phyloP scores from a whole-genome alignment of 2,329 filamentous ascomycete species.

The Cyphellophora attinorum region DNA sequence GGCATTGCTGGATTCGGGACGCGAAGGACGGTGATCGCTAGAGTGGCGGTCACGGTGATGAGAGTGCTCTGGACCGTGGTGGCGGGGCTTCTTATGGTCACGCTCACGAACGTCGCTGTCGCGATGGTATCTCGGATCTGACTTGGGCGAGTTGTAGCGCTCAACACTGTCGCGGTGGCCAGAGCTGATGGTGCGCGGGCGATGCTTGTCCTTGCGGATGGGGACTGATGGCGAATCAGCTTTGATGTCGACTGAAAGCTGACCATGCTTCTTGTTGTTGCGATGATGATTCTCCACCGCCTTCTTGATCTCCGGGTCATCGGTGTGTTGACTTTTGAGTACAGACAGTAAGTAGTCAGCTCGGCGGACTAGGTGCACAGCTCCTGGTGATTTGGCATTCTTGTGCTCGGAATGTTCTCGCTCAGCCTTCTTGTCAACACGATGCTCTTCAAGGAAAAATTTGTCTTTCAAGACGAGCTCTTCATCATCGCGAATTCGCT shows the following conservation, averaged over 20 bases:
- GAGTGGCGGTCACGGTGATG: slow-evolving; percentile 19
- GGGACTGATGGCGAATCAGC: slow-evolving; percentile 33
- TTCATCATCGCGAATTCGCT: slow-evolving; percentile 81
- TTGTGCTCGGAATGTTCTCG: slow-evolving; percentile 61
- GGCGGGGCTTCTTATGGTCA: slow-evolving; percentile 15
- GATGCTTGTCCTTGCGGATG: slow-evolving; percentile 34
- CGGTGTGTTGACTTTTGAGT: slow-evolving; percentile 73
- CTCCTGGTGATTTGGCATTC: slow-evolving; percentile 73
- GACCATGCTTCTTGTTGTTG: slow-evolving; percentile 60
- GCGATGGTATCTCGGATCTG: slow-evolving; percentile 27
- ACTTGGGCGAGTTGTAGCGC: slow-evolving; percentile 30
- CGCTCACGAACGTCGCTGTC: slow-evolving; percentile 18
- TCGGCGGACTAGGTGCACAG: slow-evolving; percentile 88
- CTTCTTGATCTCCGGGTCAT: slow-evolving; percentile 59
- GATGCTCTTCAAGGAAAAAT: slow-evolving; percentile 92
- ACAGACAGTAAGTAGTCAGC: slow-evolving; percentile 95
- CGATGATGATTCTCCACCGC: slow-evolving; percentile 88
- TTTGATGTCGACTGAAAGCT: slow-evolving; percentile 26
- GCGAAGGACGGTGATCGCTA: slow-evolving; percentile 16
- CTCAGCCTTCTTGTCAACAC: slow-evolving; percentile 96
- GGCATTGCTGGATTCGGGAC: slow-evolving; percentile 28
- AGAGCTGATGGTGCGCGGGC: slow-evolving; percentile 31
- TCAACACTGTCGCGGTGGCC: slow-evolving; percentile 32
- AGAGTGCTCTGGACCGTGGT: slow-evolving; percentile 5
- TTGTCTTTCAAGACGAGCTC: slow-evolving; percentile 82